Conservation (phyloP, 441 rosid genomes). For the Caryocar brasiliense region DNA sequence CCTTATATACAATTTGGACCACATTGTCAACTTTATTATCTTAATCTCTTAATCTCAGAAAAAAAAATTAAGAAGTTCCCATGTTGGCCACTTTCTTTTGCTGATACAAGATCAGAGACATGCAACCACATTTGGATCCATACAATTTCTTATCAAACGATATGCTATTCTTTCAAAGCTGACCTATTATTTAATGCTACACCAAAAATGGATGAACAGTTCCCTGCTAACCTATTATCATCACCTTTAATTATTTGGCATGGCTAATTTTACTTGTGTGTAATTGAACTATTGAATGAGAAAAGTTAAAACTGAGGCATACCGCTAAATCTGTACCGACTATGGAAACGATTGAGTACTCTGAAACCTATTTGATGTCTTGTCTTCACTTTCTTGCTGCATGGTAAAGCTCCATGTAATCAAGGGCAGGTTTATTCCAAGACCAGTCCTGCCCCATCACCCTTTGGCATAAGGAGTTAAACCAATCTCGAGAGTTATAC, state of each 20-base stretch:
- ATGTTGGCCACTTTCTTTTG: no score
- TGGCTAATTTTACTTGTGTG: not conserved
- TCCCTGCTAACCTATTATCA: slow-evolving; percentile 1
- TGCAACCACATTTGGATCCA: not conserved
- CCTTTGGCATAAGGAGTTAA: slow-evolving; percentile 53
- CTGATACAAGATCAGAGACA: not conserved
- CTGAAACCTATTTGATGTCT: not conserved
- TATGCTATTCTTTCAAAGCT: not conserved
- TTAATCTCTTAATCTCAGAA: no score
- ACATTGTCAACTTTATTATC: no score
- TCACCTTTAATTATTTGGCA: slow-evolving; percentile 7
- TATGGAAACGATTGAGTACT: slow-evolving; percentile 6
- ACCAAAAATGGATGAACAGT: slow-evolving; percentile 18
- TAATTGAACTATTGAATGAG: slow-evolving; percentile 1
- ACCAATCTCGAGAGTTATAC: slow-evolving; percentile 74
- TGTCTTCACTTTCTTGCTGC: slow-evolving; percentile 54
- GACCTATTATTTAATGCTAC: slow-evolving; percentile 11
- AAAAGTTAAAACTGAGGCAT: not conserved
- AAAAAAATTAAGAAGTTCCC: no score
- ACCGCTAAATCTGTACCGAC: slow-evolving; percentile 26
- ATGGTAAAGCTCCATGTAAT: slow-evolving; percentile 92
- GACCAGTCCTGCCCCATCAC: slow-evolving; percentile 99
- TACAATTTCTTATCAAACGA: not conserved
- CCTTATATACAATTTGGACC: no score
- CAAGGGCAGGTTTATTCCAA: slow-evolving; percentile 96